Evolutionary conservation across 768 basidiomycete species (phyloP), one percentile per base, ranked within the genome.

Genomic region (Panaeolus cyanescens): DNA sequence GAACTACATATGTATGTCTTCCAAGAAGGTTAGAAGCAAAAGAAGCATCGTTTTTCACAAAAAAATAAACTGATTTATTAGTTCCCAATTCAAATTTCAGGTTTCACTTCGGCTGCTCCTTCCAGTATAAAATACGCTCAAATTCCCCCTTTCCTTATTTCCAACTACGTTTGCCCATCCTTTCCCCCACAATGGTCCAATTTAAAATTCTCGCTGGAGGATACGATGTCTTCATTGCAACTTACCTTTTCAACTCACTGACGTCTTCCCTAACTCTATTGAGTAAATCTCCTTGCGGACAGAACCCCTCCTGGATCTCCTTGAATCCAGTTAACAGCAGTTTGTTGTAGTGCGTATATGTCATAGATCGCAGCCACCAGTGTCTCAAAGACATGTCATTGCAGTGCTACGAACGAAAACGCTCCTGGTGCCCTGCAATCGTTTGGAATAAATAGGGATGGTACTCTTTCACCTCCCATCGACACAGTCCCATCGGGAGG

Each of bases 191-290:
- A 42, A 90, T 90, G 89, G 88, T 90, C 65, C 80, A 84, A 58
- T 85, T 87, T 68, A 87, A 79, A 4, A 87, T 91, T 62, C 79
- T 90, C 33, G 89, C 89, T 31, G 88, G 89, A 32, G 88, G 88
- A 15, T 90, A 84, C 68, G 77, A 79, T 53, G 72, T 83, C 61
- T 87, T 86, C 65, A 78, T 91, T 58, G 85, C 85, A 2, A 82
- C 85, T 0, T 90, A 89, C 71, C 67, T 84, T 33, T 91, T 90
- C 74, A 81, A 85, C 67, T 73, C 83, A 10, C 76, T 82, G 20
- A 74, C 77, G 19, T 77, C 76, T 15, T 72, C 80, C 5, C 71
- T 90, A 55, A 77, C 81, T 2, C 74, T 86, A 22, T 59, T 81
- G 37, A 72, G 74, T 65, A 81, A 82, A 68, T 83, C 76, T 6